Percentiles rank a stretch among this genome's conserved stretches.
phyloP scores from a whole-genome alignment of 257 asterid genomes.

The Rehmannia glutinosa region DNA sequence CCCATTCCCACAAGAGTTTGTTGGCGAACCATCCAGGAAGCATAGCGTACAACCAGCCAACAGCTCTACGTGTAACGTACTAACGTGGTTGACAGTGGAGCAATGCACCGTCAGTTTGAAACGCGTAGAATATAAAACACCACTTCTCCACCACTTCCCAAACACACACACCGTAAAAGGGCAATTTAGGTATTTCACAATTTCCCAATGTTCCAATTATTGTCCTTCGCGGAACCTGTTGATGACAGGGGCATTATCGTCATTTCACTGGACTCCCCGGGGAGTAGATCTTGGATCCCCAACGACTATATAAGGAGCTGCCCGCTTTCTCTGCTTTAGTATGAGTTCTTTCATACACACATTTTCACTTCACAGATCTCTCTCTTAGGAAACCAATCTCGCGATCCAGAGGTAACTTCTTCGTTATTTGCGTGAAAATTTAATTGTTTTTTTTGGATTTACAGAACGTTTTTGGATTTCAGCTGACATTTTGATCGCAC shows the following conservation, averaged over 20 bases:
- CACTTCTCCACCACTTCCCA: constrained; percentile 19
- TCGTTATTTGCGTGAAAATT: neutral
- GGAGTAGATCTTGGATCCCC: constrained; percentile 29
- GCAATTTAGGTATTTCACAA: neutral
- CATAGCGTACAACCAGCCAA: constrained; percentile 17
- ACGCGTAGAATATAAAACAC: constrained; percentile 21
- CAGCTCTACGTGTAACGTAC: neutral
- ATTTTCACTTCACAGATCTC: constrained; percentile 17
- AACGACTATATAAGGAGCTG: constrained; percentile 38
- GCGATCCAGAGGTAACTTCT: constrained; percentile 28
- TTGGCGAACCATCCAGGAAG: constrained; percentile 21
- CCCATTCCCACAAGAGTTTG: neutral
- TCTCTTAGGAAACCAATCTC: constrained; percentile 15
- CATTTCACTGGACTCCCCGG: neutral
- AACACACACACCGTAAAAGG: neutral
- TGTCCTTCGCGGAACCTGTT: constrained; percentile 12
- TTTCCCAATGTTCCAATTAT: no score
- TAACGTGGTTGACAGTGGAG: constrained; percentile 14
- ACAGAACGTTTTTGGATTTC: neutral
- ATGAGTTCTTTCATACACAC: constrained; percentile 13
- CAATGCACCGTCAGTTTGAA: constrained; percentile 22
- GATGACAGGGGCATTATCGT: constrained; percentile 20
- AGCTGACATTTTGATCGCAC: neutral
- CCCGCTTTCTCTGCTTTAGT: constrained; percentile 31
- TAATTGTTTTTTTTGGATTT: neutral